phyloP scores from a whole-genome alignment of 176 grass and related monocot species.

The Ampelocalamus luodianensis region DNA sequence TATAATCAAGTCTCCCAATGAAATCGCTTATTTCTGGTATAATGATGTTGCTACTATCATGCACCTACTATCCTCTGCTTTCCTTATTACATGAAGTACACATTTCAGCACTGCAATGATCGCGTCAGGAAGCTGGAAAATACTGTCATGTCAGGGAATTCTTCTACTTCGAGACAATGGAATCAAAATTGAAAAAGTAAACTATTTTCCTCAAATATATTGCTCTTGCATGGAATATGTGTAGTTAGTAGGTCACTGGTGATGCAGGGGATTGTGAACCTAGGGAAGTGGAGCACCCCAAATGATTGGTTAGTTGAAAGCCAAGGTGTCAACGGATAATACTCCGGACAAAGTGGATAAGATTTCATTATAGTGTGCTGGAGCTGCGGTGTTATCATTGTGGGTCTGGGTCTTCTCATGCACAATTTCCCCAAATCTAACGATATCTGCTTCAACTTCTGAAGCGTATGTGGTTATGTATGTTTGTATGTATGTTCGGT shows the following conservation, averaged over 20 bases:
- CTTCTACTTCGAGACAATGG: neutral
- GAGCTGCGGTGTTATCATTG: slow-evolving; percentile 29
- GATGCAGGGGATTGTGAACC: slow-evolving; percentile 38
- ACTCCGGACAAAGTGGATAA: slow-evolving; percentile 58
- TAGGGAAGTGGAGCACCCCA: slow-evolving; percentile 35
- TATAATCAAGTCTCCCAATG: neutral
- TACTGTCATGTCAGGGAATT: slow-evolving; percentile 21
- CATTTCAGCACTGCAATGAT: slow-evolving; percentile 7
- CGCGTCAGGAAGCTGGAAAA: slow-evolving; percentile 16
- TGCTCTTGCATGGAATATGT: slow-evolving; percentile 35
- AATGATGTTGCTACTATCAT: slow-evolving; percentile 28
- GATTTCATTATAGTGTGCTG: slow-evolving; percentile 27
- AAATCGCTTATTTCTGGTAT: slow-evolving; percentile 25
- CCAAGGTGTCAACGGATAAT: slow-evolving; percentile 48
- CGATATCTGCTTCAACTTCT: slow-evolving; percentile 12
- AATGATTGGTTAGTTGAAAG: slow-evolving; percentile 49
- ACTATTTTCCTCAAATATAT: neutral
- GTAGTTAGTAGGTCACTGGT: slow-evolving; percentile 50
- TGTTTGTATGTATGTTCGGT: neutral
- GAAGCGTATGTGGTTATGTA: neutral
- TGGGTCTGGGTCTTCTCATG: slow-evolving; percentile 18
- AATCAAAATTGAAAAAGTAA: neutral
- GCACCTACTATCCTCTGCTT: slow-evolving; percentile 22
- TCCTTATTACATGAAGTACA: neutral
- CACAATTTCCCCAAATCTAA: slow-evolving; percentile 24